phyloP scores from a whole-genome alignment of 1,284 basidiomycete species.

The Hemileia vastatrix region DNA sequence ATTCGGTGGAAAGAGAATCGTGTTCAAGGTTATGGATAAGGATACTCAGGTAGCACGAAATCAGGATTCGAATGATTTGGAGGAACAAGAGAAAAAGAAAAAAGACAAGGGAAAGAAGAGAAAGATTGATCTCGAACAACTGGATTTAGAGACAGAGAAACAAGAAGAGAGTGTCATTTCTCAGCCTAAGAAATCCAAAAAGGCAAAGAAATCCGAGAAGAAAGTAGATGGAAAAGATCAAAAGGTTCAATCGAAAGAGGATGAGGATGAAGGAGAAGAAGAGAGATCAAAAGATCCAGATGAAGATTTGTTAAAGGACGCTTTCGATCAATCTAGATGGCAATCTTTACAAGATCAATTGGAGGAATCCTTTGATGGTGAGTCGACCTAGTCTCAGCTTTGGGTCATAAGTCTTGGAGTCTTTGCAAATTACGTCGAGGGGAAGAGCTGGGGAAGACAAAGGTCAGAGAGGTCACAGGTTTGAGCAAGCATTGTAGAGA shows the following conservation, averaged over 20 bases:
- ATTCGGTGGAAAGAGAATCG: slow-evolving; percentile 28
- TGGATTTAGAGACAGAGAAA: no score
- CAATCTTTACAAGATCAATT: background rate
- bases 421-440: no score
- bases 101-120: no score
- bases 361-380: background rate
- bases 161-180: background rate
- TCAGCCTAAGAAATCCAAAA: background rate
- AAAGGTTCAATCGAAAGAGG: background rate
- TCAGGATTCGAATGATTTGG: no score
- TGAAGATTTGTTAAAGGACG: background rate
- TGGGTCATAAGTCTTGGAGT: no score
- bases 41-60: background rate
- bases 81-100: no score
- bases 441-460: no score
- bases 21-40: slow-evolving; percentile 26
- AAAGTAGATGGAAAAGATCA: background rate
- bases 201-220: background rate
- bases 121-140: no score
- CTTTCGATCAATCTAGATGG: background rate
- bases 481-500: no score
- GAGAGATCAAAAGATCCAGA: background rate
- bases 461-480: no score
- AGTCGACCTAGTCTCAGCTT: background rate
- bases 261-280: background rate